Evolutionary conservation across 176 grass and related monocot genomes (phyloP).

Genomic region (Oryza punctata): DNA sequence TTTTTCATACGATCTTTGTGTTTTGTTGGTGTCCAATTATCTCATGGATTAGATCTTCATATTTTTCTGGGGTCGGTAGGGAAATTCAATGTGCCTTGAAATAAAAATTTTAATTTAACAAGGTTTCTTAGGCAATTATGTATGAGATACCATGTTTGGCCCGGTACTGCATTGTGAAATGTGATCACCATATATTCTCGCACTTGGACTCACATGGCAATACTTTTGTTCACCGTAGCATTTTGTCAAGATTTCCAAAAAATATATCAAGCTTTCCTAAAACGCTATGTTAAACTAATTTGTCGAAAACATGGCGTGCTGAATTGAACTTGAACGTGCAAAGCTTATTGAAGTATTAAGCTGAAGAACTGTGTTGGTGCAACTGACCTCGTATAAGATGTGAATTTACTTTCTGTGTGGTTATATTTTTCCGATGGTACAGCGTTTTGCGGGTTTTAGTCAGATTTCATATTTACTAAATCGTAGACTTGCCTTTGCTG

Average conservation of each 20-base stretch:
- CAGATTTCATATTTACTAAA: neutral
- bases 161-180: neutral
- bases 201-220: neutral
- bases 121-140: neutral
- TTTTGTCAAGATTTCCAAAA: neutral
- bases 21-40: neutral
- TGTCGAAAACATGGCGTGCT: neutral
- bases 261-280: neutral
- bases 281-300: neutral
- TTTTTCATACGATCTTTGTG: conserved; percentile 31
- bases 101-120: neutral
- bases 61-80: neutral
- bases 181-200: neutral
- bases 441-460: neutral
- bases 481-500: neutral
- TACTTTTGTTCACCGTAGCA: neutral
- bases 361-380: neutral
- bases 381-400: neutral
- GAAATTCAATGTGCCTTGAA: neutral
- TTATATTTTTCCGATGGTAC: neutral
- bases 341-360: conserved; percentile 8
- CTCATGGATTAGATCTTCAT: neutral
- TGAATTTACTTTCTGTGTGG: neutral
- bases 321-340: neutral
- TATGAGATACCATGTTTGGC: neutral